phyloP scores from a whole-genome alignment of 1,284 basidiomycete genomes.

The Fistulinella cinereoalba region DNA sequence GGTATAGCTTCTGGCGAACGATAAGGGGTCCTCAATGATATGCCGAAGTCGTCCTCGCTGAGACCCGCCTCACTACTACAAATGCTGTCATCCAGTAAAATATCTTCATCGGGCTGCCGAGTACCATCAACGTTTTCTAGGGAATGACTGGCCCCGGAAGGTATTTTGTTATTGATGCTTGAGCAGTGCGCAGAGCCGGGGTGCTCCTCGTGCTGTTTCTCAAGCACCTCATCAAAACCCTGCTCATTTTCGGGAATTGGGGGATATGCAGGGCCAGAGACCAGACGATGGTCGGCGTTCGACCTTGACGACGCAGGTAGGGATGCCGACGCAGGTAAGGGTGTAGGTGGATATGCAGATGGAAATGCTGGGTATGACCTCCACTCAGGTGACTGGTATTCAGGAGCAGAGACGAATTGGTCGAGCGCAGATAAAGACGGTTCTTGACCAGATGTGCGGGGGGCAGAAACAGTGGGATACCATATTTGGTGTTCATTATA shows the following conservation, averaged over 20 bases:
- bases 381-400: conserved; percentile 39
- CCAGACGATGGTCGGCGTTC: conserved; percentile 15
- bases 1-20: conserved; percentile 24
- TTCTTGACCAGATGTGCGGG: conserved; percentile 14
- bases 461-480: conserved; percentile 38
- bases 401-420: conserved; percentile 25
- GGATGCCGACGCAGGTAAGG: conserved; percentile 27
- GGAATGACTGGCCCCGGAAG: conserved; percentile 5
- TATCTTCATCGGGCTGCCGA: conserved; percentile 21
- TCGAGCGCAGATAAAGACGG: conserved; percentile 4
- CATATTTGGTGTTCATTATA: conserved; percentile 35
- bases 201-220: conserved; percentile 56
- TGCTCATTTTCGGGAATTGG: conserved; percentile 38
- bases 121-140: conserved; percentile 18
- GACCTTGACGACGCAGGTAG: conserved; percentile 17
- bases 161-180: conserved; percentile 45
- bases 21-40: conserved; percentile 63
- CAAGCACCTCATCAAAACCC: conserved; percentile 64
- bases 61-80: conserved; percentile 29
- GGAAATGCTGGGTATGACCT: conserved; percentile 51
- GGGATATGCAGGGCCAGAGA: conserved; percentile 23
- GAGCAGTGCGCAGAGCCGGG: conserved; percentile 55
- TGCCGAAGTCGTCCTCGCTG: conserved; percentile 54
- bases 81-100: conserved; percentile 22
- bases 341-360: conserved; percentile 52